phyloP scores from a whole-genome alignment of 2,329 filamentous ascomycete species.

The Stromatinia cepivora region DNA sequence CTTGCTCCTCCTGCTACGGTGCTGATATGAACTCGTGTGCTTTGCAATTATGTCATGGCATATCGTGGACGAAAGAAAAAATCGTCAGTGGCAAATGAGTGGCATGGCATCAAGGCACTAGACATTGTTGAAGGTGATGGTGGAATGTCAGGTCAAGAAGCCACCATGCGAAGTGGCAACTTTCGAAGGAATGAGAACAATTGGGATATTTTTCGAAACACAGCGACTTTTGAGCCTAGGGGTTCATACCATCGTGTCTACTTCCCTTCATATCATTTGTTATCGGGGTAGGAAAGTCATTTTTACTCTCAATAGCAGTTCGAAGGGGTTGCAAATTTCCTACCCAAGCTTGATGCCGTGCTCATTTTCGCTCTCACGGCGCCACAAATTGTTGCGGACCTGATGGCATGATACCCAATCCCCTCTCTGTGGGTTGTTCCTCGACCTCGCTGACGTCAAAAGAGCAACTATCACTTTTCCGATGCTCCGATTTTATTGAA shows the following conservation, averaged over 20 bases:
- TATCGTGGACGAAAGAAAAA: background rate
- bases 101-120: background rate
- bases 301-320: background rate
- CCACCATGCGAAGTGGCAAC: no score
- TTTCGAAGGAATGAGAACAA: no score
- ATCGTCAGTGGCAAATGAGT: background rate
- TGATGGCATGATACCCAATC: background rate
- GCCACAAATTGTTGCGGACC: background rate
- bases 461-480: no score
- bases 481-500: no score
- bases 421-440: no score
- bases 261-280: background rate
- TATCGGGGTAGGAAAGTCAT: background rate
- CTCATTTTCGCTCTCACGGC: background rate
- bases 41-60: background rate
- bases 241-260: no score
- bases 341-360: background rate
- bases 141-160: background rate
- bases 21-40: no score
- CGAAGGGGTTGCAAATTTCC: background rate
- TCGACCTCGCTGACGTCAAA: no score
- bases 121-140: no score
- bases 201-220: background rate
- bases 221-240: background rate
- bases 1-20: fast-evolving